These are phyloP conservation scores for Paulownia fortunei DNA, from an alignment of 257 asterid species.

Conservation along the genomic window DNA sequence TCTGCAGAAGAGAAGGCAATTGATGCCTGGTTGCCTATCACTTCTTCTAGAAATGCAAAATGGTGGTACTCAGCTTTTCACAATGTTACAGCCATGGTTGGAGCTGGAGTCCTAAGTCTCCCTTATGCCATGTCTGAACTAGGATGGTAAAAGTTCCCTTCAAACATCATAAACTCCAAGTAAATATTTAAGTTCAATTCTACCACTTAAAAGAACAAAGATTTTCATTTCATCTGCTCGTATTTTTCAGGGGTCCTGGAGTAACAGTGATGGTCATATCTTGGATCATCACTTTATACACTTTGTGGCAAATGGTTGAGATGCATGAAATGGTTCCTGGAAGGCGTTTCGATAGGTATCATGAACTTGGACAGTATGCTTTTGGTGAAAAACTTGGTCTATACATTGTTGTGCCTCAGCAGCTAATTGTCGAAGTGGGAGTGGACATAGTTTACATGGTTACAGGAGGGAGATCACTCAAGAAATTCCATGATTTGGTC, in stretches of 20 bases:
- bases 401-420: slow-evolving; percentile 75
- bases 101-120: too few relatives aligned
- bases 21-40: slow-evolving; percentile 62
- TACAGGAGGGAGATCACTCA: slow-evolving; percentile 67
- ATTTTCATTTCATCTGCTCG: background rate
- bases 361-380: slow-evolving; percentile 76
- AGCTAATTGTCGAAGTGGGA: slow-evolving; percentile 65
- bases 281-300: slow-evolving; percentile 66
- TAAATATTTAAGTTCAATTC: background rate
- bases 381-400: slow-evolving; percentile 75
- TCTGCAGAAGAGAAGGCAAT: slow-evolving; percentile 52
- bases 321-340: slow-evolving; percentile 86
- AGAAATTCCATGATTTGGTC: slow-evolving; percentile 55
- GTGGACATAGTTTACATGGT: slow-evolving; percentile 76
- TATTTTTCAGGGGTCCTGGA: slow-evolving; percentile 60
- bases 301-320: slow-evolving; percentile 86
- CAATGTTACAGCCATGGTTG: slow-evolving; percentile 76
- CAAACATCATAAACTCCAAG: background rate
- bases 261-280: slow-evolving; percentile 60
- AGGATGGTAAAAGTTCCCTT: slow-evolving; percentile 47
- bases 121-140: slow-evolving; percentile 74
- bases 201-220: background rate
- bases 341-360: slow-evolving; percentile 74
- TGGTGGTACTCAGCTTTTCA: slow-evolving; percentile 86
- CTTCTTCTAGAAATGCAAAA: slow-evolving; percentile 62